Evolutionary conservation across 2,329 filamentous ascomycete genomes (phyloP).

Genomic region (Coniochaeta sp.): DNA sequence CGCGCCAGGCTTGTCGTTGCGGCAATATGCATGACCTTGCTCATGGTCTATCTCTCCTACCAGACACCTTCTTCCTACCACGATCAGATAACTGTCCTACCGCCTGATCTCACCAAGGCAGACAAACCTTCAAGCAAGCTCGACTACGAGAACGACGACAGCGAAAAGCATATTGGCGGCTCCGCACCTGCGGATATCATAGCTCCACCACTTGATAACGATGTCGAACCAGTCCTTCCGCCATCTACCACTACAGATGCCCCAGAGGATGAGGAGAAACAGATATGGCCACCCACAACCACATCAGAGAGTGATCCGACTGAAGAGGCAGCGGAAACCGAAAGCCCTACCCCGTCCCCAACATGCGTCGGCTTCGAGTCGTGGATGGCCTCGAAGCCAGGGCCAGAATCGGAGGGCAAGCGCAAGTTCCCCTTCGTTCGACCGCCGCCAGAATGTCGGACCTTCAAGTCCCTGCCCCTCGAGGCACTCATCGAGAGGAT

Average conservation of each 20-base stretch:
- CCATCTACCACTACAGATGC: neutral
- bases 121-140: neutral
- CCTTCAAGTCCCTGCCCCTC: slow-evolving; percentile 61
- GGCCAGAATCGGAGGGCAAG: slow-evolving; percentile 19
- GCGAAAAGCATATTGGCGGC: neutral
- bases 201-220: neutral
- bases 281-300: neutral
- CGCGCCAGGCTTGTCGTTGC: slow-evolving; percentile 10
- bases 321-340: neutral
- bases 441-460: slow-evolving; percentile 61
- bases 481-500: slow-evolving; percentile 55
- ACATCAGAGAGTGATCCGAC: neutral
- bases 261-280: neutral
- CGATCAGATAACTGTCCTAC: slow-evolving; percentile 1
- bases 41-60: slow-evolving; percentile 13
- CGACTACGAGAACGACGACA: neutral
- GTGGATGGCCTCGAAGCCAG: slow-evolving; percentile 16
- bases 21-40: slow-evolving; percentile 9
- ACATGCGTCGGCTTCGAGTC: slow-evolving; percentile 16
- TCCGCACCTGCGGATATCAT: neutral
- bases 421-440: slow-evolving; percentile 31
- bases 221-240: neutral
- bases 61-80: slow-evolving; percentile 7
- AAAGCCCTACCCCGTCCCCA: neutral
- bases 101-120: slow-evolving; percentile 1